Evolutionary conservation across 108 stramenopile species (phyloP).

Genomic region (Cyclotella baltica): DNA sequence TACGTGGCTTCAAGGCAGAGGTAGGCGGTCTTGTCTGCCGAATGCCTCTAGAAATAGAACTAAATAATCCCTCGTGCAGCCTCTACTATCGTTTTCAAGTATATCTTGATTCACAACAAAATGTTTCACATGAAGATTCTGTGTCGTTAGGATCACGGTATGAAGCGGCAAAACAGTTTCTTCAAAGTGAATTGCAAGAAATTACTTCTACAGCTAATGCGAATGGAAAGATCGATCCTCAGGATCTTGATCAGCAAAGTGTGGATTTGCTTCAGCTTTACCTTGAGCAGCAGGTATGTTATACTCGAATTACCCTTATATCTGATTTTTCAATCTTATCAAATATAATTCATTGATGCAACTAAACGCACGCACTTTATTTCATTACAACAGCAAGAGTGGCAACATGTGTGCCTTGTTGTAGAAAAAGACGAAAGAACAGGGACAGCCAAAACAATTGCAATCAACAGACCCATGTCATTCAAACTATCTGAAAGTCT

Average conservation of each 20-base stretch:
- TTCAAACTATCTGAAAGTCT: conserved; percentile 74
- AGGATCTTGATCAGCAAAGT: conserved; percentile 41
- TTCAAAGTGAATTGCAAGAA: conserved; percentile 61
- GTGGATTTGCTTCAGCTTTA: conserved; percentile 70
- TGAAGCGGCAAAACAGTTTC: conserved; percentile 52
- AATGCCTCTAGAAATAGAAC: conserved; percentile 83
- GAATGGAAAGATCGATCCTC: conserved; percentile 72
- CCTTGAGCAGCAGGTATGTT: conserved; percentile 66
- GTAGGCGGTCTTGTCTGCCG: conserved; percentile 83
- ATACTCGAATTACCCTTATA: neutral
- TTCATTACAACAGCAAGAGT: conserved; percentile 59
- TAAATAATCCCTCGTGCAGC: conserved; percentile 50
- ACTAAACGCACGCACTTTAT: neutral
- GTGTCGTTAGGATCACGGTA: conserved; percentile 63
- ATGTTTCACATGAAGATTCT: conserved; percentile 6
- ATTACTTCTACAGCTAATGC: conserved; percentile 52
- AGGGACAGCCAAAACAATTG: conserved; percentile 57
- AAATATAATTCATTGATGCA: too few relatives aligned
- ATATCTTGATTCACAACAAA: conserved; percentile 12
- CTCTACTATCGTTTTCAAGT: conserved; percentile 58
- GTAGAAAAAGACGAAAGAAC: conserved; percentile 46
- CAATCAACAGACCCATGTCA: conserved; percentile 87
- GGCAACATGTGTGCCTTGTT: conserved; percentile 87
- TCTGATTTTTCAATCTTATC: neutral
- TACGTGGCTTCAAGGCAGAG: conserved; percentile 58